Conservation (phyloP, 139 green algal genomes). For the Tetraselmis striata region DNA sequence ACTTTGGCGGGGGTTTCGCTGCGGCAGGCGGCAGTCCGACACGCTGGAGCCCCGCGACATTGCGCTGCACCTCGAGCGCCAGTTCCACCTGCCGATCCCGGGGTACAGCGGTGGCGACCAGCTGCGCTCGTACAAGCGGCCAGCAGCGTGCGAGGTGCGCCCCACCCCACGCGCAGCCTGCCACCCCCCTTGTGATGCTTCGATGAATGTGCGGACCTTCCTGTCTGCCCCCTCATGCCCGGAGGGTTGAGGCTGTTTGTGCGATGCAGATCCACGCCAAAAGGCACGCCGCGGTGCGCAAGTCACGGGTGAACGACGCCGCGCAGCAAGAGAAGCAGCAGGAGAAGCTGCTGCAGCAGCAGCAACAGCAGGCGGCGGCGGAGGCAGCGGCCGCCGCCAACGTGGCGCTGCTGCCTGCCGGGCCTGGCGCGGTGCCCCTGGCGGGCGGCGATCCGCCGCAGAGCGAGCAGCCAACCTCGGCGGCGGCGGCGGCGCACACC, state of each 20-base stretch:
- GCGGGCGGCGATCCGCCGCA: background rate
- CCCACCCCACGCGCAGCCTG: no score
- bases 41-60: background rate
- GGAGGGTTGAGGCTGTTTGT: no score
- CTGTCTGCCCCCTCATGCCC: no score
- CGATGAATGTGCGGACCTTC: no score
- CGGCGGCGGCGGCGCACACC: no score
- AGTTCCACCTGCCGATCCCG: background rate
- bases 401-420: background rate
- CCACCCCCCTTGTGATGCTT: no score
- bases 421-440: background rate
- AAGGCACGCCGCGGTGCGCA: background rate
- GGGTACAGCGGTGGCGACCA: background rate
- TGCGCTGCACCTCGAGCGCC: background rate
- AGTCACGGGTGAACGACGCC: background rate
- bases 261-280: background rate
- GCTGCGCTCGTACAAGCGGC: background rate
- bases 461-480: background rate
- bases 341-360: background rate
- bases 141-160: background rate
- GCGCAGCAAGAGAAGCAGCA: background rate
- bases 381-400: background rate
- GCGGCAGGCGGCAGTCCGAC: background rate
- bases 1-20: no score
- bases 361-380: background rate